Evolutionary conservation across 2,329 filamentous ascomycete species (phyloP).

Genomic region (Pseudocercospora crystallina): DNA sequence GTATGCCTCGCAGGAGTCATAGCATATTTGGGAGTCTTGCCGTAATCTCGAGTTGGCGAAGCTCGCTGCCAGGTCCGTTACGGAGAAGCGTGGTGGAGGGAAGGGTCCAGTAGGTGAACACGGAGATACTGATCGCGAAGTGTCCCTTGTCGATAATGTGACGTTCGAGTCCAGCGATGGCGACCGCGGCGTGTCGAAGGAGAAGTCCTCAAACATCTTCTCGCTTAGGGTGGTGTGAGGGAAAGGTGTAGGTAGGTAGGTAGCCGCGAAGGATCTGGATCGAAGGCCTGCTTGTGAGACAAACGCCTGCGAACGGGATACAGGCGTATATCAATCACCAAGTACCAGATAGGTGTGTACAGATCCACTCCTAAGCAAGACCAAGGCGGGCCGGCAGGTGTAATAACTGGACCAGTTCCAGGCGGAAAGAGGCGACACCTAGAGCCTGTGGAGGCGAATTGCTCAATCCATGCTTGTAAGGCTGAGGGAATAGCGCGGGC

Average conservation of each 20-base stretch:
- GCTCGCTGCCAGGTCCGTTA: conserved; percentile 34
- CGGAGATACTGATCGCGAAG: conserved; percentile 35
- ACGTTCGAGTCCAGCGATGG: conserved; percentile 29
- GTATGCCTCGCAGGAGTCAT: conserved; percentile 36
- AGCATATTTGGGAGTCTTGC: conserved; percentile 31
- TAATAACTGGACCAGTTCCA: conserved; percentile 1
- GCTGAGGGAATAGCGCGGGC: conserved; percentile 5
- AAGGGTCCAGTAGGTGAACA: conserved; percentile 28
- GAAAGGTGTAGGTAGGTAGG: not conserved
- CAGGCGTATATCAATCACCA: conserved; percentile 1
- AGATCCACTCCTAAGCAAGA: not conserved
- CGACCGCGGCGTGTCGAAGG: conserved; percentile 29
- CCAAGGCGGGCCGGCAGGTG: conserved; percentile 2
- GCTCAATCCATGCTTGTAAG: not conserved
- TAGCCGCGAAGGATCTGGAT: conserved; percentile 2
- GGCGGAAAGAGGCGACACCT: not conserved
- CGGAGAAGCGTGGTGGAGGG: conserved; percentile 28
- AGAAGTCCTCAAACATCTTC: conserved; percentile 36
- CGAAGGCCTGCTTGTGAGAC: not conserved
- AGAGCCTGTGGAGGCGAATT: not conserved
- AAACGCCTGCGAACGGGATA: not conserved
- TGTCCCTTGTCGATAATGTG: conserved; percentile 21
- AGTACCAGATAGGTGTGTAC: not conserved
- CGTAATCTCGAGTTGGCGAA: conserved; percentile 30
- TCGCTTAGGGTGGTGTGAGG: not conserved